These are phyloP conservation scores for Scheffersomyces lignosus DNA, from an alignment of 805 yeast genomes.

Conservation along the genomic window DNA sequence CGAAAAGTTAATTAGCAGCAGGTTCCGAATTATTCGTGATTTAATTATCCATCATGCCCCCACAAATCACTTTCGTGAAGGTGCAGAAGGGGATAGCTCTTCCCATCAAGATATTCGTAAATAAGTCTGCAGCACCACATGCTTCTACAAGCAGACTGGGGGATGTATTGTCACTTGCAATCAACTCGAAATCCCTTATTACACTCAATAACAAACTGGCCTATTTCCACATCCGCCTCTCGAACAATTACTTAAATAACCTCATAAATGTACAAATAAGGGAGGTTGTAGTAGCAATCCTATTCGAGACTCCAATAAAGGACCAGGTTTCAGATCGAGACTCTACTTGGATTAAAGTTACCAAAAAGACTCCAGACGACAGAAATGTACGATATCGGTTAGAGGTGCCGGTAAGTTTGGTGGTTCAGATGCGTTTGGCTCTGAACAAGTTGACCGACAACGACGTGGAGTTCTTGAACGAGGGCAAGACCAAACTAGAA, in stretches of 20 bases:
- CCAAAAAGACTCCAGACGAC: neutral
- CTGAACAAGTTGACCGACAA: slow-evolving; percentile 2
- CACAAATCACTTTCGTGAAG: slow-evolving; percentile 12
- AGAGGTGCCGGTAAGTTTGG: neutral
- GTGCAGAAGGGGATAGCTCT: slow-evolving; percentile 3
- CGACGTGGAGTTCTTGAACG: slow-evolving; percentile 1
- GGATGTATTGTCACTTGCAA: slow-evolving; percentile 10
- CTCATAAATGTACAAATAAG: slow-evolving; percentile 7
- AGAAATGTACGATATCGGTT: neutral
- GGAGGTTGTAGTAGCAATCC: slow-evolving; percentile 3
- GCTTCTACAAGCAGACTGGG: neutral
- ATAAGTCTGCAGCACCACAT: neutral
- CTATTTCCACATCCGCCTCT: slow-evolving; percentile 12
- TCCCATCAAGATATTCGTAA: slow-evolving; percentile 14
- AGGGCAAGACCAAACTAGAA: slow-evolving; percentile 1
- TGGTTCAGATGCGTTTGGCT: slow-evolving; percentile 2
- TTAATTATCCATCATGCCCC: too few relatives aligned
- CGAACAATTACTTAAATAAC: slow-evolving; percentile 11
- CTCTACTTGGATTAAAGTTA: neutral
- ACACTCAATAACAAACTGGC: slow-evolving; percentile 11
- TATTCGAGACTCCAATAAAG: slow-evolving; percentile 8
- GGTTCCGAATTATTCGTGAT: too few relatives aligned
- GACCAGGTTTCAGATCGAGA: slow-evolving; percentile 3
- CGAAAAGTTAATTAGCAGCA: too few relatives aligned
- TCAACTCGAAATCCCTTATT: slow-evolving; percentile 12